A percentile compares a stretch with the other conserved stretches of the same genome.
Evolutionary conservation across 106 monocot genomes (phyloP).

Genomic region (Dioscorea zingiberensis): DNA sequence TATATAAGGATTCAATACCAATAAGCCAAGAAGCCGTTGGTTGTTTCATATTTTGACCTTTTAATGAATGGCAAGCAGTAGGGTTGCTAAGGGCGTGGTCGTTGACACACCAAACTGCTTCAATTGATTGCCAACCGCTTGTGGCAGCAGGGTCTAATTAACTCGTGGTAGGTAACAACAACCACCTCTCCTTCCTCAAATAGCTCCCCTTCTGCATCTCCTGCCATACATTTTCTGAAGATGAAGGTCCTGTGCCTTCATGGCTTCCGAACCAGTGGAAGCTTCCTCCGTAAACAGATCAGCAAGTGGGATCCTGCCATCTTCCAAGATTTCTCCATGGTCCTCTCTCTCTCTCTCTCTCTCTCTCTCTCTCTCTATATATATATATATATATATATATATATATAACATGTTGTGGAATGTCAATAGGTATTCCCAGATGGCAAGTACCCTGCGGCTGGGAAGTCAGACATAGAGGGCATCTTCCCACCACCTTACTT

Average conservation of each 20-base stretch:
- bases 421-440: slow-evolving; percentile 49
- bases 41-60: too few relatives aligned
- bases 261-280: slow-evolving; percentile 67
- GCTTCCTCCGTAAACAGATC: slow-evolving; percentile 63
- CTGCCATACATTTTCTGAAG: background rate
- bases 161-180: background rate
- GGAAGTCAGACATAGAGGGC: slow-evolving; percentile 62
- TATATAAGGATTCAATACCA: too few relatives aligned
- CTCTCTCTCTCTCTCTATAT: slow-evolving; percentile 9
- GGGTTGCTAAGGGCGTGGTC: too few relatives aligned
- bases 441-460: slow-evolving; percentile 48
- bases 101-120: too few relatives aligned
- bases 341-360: slow-evolving; percentile 11
- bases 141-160: too few relatives aligned
- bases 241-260: slow-evolving; percentile 64
- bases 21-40: too few relatives aligned
- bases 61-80: too few relatives aligned
- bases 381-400: background rate
- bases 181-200: background rate
- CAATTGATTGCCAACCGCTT: too few relatives aligned
- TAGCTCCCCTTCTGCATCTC: too few relatives aligned
- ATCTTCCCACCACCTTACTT: slow-evolving; percentile 70
- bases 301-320: slow-evolving; percentile 70
- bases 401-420: background rate
- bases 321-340: slow-evolving; percentile 37